Evolutionary conservation across 2,329 filamentous ascomycete species (phyloP).

Genomic region (Paecilomyces fulvus): DNA sequence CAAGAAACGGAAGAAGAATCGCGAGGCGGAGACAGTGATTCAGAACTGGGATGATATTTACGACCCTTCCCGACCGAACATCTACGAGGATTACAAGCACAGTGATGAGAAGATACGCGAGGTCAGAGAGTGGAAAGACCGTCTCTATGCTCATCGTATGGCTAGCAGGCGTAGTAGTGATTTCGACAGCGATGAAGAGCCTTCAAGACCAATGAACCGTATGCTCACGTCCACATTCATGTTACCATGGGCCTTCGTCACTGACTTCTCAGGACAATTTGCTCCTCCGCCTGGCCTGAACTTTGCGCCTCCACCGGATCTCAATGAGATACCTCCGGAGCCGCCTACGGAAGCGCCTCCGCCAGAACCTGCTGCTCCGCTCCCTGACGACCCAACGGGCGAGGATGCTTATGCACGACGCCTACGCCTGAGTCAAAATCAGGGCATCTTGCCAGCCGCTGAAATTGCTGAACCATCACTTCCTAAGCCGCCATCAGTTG

Average conservation of each 20-base stretch:
- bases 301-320: slow-evolving; percentile 45
- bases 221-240: slow-evolving; percentile 18
- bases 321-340: slow-evolving; percentile 25
- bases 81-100: slow-evolving; percentile 72
- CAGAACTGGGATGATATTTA: slow-evolving; percentile 90
- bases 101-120: slow-evolving; percentile 78
- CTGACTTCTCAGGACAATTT: slow-evolving; percentile 34
- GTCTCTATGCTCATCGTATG: slow-evolving; percentile 65
- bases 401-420: slow-evolving; percentile 63
- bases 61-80: slow-evolving; percentile 73
- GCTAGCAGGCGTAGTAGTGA: slow-evolving; percentile 36
- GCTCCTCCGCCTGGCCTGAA: slow-evolving; percentile 38
- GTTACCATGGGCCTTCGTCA: slow-evolving; percentile 7
- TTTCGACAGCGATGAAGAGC: slow-evolving; percentile 43
- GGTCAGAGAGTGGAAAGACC: slow-evolving; percentile 74
- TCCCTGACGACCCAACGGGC: slow-evolving; percentile 53
- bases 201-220: slow-evolving; percentile 39
- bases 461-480: slow-evolving; percentile 5
- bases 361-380: slow-evolving; percentile 33
- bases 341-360: slow-evolving; percentile 11
- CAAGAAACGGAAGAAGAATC: slow-evolving; percentile 68
- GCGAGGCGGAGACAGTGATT: slow-evolving; percentile 47
- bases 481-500: slow-evolving; percentile 21
- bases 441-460: slow-evolving; percentile 7
- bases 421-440: slow-evolving; percentile 46